Percentiles rank a stretch among this genome's conserved stretches.
phyloP scores from a whole-genome alignment of 192 early-diverging fungal species.

The Coemansia asiatica region DNA sequence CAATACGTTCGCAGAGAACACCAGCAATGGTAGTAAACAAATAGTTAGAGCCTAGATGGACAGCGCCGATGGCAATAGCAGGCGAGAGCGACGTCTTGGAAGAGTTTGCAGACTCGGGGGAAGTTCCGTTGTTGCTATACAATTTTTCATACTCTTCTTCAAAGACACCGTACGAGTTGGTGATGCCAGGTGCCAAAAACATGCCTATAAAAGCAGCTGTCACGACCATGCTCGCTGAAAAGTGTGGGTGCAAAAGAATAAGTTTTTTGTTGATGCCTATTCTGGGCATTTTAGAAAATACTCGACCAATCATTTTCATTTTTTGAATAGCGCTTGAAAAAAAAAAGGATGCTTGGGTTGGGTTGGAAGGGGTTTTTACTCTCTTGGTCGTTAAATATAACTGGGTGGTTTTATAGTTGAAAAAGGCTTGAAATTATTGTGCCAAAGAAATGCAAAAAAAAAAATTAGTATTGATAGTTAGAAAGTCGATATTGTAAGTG shows the following conservation, averaged over 20 bases:
- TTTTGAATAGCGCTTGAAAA: too few relatives aligned
- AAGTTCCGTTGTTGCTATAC: conserved; percentile 28
- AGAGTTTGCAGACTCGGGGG: not conserved
- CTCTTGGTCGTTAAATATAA: conserved; percentile 3
- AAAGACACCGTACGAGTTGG: conserved; percentile 54
- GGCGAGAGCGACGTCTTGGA: conserved; percentile 22
- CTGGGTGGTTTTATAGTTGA: too few relatives aligned
- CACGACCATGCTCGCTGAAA: conserved; percentile 37
- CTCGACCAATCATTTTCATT: conserved; percentile 10
- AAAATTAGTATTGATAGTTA: too few relatives aligned
- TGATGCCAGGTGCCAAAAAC: conserved; percentile 46
- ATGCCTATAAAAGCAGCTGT: conserved; percentile 45
- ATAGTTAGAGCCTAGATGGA: conserved; percentile 45
- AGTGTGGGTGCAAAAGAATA: conserved; percentile 34
- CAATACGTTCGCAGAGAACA: conserved; percentile 43
- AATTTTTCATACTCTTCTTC: conserved; percentile 52
- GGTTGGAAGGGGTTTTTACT: not conserved
- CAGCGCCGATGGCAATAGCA: conserved; percentile 46
- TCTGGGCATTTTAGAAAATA: conserved; percentile 31
- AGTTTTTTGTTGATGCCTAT: conserved; percentile 39
- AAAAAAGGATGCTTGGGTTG: not conserved
- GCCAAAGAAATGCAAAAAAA: too few relatives aligned
- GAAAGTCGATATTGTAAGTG: not conserved
- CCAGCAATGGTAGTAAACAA: conserved; percentile 53
- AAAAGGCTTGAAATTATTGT: not conserved